Evolutionary conservation across 768 basidiomycete species (phyloP), one percentile per base, ranked within the genome.

Genomic region (Myochromella boudieri): DNA sequence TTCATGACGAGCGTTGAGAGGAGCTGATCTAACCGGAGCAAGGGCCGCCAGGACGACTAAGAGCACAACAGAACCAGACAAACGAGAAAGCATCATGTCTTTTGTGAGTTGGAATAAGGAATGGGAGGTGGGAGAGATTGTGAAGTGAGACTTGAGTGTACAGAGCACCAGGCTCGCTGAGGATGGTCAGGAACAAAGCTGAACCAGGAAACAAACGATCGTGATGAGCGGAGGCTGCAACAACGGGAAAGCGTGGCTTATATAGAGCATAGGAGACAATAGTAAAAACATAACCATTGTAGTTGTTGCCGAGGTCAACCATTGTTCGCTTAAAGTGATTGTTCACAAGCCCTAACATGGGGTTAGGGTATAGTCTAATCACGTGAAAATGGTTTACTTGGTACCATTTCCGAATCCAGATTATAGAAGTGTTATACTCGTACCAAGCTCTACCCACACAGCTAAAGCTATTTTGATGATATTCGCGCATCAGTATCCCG

Each of bases 11-110:
- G 52, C 43, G 6, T 56, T 49, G 18, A 64, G 48, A 9, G 72
- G 71, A 0, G 69, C 71, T 39, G 63, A 59, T 51, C 57, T 62
- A 51, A 68, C 67, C 17, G 65, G 63, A 37, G 64, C 61, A 42
- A 68, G 49, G 8, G 52, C 42, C 42, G 62, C 59, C 21, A 63
- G 25, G 12, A 55, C 31, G 10, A 59, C 52, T 18, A 65, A 43
- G 31, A 64, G 36, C 24, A 57, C n/a, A 11, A 56, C 11, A 27
- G 51, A 22, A 6, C 18, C 27, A n/a, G 50, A 50, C 29, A 29
- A 14, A 24, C 46, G 51, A 11, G 32, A 9, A 46, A 44, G 41
- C 39, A 57, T 54, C 39, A 43, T 44, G 22, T 29, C 17, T 29
- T 29, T 29, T 10, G 11, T 12, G 15, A 31, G 10, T 25, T 39